A percentile compares a stretch with the other conserved stretches of the same genome.
Conservation (phyloP, 2,329 filamentous ascomycete genomes). For the Plectosphaerella plurivora region DNA sequence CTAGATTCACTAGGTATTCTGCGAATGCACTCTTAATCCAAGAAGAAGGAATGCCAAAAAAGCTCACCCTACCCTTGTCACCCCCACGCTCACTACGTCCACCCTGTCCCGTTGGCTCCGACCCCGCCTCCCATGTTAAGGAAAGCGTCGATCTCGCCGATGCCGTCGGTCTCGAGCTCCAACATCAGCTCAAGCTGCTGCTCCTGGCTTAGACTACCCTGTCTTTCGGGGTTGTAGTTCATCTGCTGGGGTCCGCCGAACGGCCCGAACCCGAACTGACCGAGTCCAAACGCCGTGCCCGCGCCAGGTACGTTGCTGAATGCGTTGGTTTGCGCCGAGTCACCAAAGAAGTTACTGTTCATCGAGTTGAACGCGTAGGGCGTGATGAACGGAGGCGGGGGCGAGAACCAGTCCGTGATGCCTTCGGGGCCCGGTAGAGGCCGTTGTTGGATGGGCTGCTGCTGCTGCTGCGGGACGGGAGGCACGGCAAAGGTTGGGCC, state of each 20-base stretch:
- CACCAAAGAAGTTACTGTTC: slow-evolving; percentile 35
- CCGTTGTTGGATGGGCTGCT: slow-evolving; percentile 30
- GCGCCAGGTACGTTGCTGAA: slow-evolving; percentile 9
- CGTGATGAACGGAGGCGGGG: slow-evolving; percentile 47
- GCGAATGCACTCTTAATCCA: background rate
- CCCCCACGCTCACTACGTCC: slow-evolving; percentile 4
- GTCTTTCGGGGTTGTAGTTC: slow-evolving; percentile 41
- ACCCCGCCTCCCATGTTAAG: slow-evolving; percentile 34
- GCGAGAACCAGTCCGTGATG: slow-evolving; percentile 47
- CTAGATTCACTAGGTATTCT: too few relatives aligned
- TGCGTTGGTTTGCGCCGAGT: slow-evolving; percentile 15
- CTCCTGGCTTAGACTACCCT: slow-evolving; percentile 70
- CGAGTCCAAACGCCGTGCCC: slow-evolving; percentile 23
- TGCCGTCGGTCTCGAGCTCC: slow-evolving; percentile 66
- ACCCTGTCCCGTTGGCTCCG: background rate
- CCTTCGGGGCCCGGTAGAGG: slow-evolving; percentile 36
- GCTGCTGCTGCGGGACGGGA: slow-evolving; percentile 24
- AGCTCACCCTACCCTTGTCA: background rate
- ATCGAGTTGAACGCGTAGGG: slow-evolving; percentile 44
- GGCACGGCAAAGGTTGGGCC: slow-evolving; percentile 34
- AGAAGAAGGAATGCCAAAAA: background rate
- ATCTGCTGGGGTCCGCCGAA: slow-evolving; percentile 18
- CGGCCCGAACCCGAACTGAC: slow-evolving; percentile 17
- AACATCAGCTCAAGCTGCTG: slow-evolving; percentile 83
- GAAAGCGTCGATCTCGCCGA: slow-evolving; percentile 58